Conservation (phyloP, 129 eudicot species). For the Cynara cardunculus region DNA sequence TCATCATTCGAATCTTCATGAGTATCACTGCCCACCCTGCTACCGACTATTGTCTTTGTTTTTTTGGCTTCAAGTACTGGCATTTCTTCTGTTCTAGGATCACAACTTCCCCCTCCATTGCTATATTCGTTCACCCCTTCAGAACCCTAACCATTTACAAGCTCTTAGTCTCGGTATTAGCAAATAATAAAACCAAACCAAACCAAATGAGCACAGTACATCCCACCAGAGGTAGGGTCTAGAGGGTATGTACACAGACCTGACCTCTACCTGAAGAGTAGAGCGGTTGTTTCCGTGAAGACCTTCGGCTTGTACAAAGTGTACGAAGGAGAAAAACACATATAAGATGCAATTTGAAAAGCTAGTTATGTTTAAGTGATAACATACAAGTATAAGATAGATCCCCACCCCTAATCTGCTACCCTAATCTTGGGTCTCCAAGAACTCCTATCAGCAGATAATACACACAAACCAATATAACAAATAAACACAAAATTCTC, state of each 20-base stretch:
- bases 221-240: not conserved
- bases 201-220: not conserved
- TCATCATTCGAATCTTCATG: constrained; percentile 7
- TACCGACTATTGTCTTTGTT: constrained; percentile 13
- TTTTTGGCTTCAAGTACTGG: constrained; percentile 15
- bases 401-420: too few relatives aligned
- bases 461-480: not conserved
- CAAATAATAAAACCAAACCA: not conserved
- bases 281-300: too few relatives aligned
- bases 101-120: constrained; percentile 15
- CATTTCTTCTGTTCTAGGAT: constrained; percentile 23
- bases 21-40: constrained; percentile 1
- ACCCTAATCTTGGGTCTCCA: not conserved
- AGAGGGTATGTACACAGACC: too few relatives aligned
- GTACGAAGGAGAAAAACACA: too few relatives aligned
- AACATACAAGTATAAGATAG: too few relatives aligned
- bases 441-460: not conserved
- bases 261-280: too few relatives aligned
- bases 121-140: constrained; percentile 20
- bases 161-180: constrained; percentile 4
- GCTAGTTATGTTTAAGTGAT: too few relatives aligned
- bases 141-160: constrained; percentile 26
- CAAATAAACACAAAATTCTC: not conserved
- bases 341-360: too few relatives aligned
- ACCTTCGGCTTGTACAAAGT: too few relatives aligned